These are phyloP conservation scores for Conringia planisiliqua DNA, from an alignment of 345 rosid genomes.

Conservation along the genomic window DNA sequence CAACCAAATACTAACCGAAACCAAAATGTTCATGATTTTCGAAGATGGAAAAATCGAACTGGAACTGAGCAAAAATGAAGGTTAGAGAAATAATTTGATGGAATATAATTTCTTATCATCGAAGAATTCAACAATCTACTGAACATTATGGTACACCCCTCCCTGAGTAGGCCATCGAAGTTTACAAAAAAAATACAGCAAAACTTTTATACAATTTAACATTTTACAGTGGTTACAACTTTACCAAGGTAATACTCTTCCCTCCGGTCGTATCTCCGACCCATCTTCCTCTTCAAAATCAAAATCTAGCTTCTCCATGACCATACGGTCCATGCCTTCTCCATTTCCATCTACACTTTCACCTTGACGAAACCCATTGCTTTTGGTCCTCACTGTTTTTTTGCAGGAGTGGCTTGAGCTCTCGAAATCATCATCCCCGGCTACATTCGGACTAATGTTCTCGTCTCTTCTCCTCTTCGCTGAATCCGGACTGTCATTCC, in stretches of 20 bases:
- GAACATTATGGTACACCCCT: neutral
- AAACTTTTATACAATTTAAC: neutral
- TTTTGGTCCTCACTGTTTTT: constrained; percentile 40
- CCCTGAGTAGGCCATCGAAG: neutral
- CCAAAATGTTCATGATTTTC: neutral
- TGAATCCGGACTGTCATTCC: constrained; percentile 41
- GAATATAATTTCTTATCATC: neutral
- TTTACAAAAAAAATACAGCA: neutral
- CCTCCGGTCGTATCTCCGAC: constrained; percentile 31
- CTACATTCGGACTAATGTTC: constrained; percentile 28
- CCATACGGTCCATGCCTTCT: constrained; percentile 30
- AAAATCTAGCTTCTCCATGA: constrained; percentile 22
- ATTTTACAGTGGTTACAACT: constrained; percentile 7
- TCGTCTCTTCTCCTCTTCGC: constrained; percentile 73
- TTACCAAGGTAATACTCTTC: constrained; percentile 39
- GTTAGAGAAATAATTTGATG: neutral
- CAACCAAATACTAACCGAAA: too few relatives aligned
- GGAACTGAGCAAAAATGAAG: too few relatives aligned
- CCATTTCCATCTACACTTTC: neutral
- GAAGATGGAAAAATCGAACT: neutral
- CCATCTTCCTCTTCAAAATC: constrained; percentile 22
- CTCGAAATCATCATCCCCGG: constrained; percentile 55
- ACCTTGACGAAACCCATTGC: constrained; percentile 11
- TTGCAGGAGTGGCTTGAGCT: constrained; percentile 71
- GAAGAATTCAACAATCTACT: neutral